A percentile compares a stretch with the other conserved stretches of the same genome.
Evolutionary conservation across 306 rosid species (phyloP).

Genomic region (Glycine tomentella): DNA sequence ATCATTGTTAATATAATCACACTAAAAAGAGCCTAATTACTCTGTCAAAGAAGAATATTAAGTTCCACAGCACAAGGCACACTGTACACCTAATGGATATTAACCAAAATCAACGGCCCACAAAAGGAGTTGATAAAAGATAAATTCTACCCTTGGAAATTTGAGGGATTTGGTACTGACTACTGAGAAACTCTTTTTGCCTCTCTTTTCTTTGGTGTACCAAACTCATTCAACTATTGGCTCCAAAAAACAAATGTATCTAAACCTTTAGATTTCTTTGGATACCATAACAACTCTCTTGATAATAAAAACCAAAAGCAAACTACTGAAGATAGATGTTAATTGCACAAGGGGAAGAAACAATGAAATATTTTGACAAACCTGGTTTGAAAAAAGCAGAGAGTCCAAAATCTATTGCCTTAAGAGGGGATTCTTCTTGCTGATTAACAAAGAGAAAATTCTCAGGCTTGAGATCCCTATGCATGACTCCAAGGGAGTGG

Average conservation of each 20-base stretch:
- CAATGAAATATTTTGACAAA: slow-evolving; percentile 35
- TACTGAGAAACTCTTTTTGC: too few relatives aligned
- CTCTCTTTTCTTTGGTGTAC: too few relatives aligned
- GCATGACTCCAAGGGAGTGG: slow-evolving; percentile 95
- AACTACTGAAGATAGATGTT: slow-evolving; percentile 6
- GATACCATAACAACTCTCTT: background rate
- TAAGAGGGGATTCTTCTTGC: slow-evolving; percentile 78
- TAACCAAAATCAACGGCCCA: too few relatives aligned
- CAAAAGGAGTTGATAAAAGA: too few relatives aligned
- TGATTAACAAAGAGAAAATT: slow-evolving; percentile 83
- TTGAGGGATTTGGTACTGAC: too few relatives aligned
- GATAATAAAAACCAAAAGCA: background rate
- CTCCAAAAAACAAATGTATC: too few relatives aligned
- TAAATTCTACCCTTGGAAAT: too few relatives aligned
- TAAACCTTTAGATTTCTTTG: background rate
- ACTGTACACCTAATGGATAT: background rate
- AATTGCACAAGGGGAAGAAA: slow-evolving; percentile 1
- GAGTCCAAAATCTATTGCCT: slow-evolving; percentile 92
- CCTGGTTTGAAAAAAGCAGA: slow-evolving; percentile 96
- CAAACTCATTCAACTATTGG: too few relatives aligned
- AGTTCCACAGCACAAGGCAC: background rate
- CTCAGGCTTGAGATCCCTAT: slow-evolving; percentile 95
- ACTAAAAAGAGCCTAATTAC: background rate
- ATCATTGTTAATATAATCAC: background rate
- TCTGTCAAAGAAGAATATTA: background rate